These are phyloP conservation scores for Pseudogymnoascus sp. DNA, from an alignment of 2,329 filamentous ascomycete genomes.

Conservation along the genomic window DNA sequence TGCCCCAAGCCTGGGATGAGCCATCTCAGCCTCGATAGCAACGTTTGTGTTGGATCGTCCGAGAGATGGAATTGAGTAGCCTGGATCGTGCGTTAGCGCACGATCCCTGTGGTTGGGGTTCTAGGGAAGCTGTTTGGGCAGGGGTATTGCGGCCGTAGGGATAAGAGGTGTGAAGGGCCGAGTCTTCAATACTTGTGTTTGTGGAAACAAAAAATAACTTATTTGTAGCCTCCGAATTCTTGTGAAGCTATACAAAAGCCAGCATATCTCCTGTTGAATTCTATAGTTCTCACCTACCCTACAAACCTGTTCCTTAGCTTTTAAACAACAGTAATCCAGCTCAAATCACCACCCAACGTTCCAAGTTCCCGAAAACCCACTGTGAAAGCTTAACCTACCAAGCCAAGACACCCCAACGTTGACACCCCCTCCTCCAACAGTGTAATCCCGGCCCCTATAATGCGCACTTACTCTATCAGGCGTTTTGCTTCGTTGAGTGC, in stretches of 20 bases:
- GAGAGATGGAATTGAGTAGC: background rate
- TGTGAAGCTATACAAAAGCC: background rate
- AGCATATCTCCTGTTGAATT: background rate
- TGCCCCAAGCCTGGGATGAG: background rate
- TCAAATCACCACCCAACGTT: background rate
- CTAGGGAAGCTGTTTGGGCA: background rate
- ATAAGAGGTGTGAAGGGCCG: background rate
- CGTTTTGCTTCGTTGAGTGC: background rate
- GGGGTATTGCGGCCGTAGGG: background rate
- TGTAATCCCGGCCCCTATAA: background rate
- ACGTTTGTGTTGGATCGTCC: background rate
- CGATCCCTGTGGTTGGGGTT: background rate
- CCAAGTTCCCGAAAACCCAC: background rate
- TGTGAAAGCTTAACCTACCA: background rate
- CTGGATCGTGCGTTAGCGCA: background rate
- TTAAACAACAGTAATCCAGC: background rate
- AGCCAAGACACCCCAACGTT: background rate
- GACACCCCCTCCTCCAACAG: background rate
- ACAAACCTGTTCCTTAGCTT: background rate
- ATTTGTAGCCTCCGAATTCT: background rate
- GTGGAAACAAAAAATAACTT: background rate
- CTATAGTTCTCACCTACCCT: too few relatives aligned
- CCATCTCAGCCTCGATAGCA: background rate
- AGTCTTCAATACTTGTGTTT: background rate
- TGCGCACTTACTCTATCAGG: background rate